Evolutionary conservation across 169 alveolate species (phyloP).

Genomic region (Perkinsus olseni): DNA sequence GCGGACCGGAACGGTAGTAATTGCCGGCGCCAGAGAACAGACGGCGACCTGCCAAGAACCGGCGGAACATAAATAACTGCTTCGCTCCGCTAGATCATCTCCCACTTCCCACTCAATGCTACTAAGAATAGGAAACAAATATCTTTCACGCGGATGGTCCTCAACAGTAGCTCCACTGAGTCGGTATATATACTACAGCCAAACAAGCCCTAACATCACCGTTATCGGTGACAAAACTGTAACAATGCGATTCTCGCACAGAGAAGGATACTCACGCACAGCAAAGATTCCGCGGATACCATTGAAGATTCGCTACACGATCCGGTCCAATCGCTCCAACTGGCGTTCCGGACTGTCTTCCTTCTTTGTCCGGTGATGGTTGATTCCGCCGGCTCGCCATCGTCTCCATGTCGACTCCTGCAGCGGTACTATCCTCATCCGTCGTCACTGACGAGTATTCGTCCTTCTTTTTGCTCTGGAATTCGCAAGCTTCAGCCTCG

Average conservation of each 20-base stretch:
- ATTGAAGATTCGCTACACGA: neutral
- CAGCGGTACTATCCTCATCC: neutral
- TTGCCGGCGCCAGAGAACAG: neutral
- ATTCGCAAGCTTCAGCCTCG: neutral
- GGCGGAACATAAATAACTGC: no score
- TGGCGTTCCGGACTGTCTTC: neutral
- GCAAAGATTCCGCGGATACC: neutral
- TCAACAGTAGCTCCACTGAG: no score
- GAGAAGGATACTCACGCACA: neutral
- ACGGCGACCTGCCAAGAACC: neutral
- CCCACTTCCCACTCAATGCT: no score
- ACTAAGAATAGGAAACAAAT: neutral
- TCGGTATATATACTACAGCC: no score
- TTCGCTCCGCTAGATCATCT: no score
- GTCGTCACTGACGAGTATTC: neutral
- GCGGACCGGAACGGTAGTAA: neutral
- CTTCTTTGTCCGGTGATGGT: neutral
- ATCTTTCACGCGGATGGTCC: neutral
- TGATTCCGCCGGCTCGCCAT: neutral
- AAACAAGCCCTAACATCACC: no score
- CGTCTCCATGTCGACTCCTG: neutral
- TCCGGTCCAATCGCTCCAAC: neutral
- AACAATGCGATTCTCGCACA: no score
- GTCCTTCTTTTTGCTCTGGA: neutral
- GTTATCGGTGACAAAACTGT: no score